Conservation (phyloP, 305 asterid genomes). For the Solanum chacoense region DNA sequence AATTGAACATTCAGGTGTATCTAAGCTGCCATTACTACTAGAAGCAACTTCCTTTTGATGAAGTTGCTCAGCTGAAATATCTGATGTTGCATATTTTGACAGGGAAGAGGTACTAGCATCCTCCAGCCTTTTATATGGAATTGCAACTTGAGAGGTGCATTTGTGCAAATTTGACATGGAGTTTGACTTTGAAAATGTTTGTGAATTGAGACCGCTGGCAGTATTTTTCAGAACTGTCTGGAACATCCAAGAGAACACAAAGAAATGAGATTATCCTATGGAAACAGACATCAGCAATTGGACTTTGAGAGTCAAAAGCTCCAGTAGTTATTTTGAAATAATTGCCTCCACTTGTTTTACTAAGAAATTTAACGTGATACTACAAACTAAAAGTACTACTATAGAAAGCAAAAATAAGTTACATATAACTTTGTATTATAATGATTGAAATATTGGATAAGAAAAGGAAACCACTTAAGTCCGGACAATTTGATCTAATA, state of each 20-base stretch:
- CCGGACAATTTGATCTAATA: background rate
- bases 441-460: background rate
- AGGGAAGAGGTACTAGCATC: conserved; percentile 23
- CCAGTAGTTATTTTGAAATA: background rate
- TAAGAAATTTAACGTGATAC: background rate
- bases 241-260: conserved; percentile 6
- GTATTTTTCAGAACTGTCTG: conserved; percentile 34
- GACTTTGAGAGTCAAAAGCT: background rate
- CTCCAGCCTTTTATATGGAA: conserved; percentile 41
- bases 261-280: background rate
- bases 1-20: conserved; percentile 3
- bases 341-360: background rate
- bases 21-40: conserved; percentile 15
- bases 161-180: conserved; percentile 23
- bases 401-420: background rate
- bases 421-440: background rate
- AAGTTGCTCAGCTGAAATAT: conserved; percentile 26
- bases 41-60: conserved; percentile 29
- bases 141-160: conserved; percentile 23
- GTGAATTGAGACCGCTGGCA: conserved; percentile 22
- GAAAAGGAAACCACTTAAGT: background rate
- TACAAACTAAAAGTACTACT: background rate
- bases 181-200: conserved; percentile 30
- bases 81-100: conserved; percentile 26
- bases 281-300: background rate